Evolutionary conservation across 176 grass and related monocot species (phyloP).

Genomic region (Aechmea fasciata): DNA sequence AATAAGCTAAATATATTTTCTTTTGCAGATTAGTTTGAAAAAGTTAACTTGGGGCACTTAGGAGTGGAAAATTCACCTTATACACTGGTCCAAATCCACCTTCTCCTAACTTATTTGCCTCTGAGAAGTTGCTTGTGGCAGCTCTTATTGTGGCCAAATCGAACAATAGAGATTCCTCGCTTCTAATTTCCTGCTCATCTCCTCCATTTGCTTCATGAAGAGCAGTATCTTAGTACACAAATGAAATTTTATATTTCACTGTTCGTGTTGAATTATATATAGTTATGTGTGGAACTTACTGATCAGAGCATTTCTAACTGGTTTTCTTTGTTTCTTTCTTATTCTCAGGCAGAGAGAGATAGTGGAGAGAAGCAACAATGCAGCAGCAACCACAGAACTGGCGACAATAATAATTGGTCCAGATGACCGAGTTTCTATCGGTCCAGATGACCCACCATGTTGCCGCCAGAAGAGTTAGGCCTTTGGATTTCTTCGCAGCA

Average conservation of each 20-base stretch:
- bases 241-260: neutral
- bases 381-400: neutral
- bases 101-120: constrained; percentile 47
- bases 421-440: too few relatives aligned
- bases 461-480: too few relatives aligned
- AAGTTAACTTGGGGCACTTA: too few relatives aligned
- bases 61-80: constrained; percentile 22
- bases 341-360: constrained; percentile 8
- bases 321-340: neutral
- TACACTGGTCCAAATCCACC: constrained; percentile 57
- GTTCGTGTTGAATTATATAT: neutral
- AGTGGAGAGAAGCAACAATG: constrained; percentile 23
- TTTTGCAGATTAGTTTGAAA: too few relatives aligned
- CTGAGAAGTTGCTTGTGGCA: constrained; percentile 45
- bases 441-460: too few relatives aligned
- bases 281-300: neutral
- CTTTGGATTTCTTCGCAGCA: too few relatives aligned
- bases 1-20: too few relatives aligned
- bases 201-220: neutral
- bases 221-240: neutral
- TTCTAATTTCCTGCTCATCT: constrained; percentile 18
- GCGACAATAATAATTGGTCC: constrained; percentile 19
- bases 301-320: neutral
- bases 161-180: constrained; percentile 17
- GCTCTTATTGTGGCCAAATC: constrained; percentile 26